A percentile compares a stretch with the other conserved stretches of the same genome.
These are phyloP conservation scores for Ogataea hybrid DNA, from an alignment of 1,139 yeast genomes.

Conservation along the genomic window DNA sequence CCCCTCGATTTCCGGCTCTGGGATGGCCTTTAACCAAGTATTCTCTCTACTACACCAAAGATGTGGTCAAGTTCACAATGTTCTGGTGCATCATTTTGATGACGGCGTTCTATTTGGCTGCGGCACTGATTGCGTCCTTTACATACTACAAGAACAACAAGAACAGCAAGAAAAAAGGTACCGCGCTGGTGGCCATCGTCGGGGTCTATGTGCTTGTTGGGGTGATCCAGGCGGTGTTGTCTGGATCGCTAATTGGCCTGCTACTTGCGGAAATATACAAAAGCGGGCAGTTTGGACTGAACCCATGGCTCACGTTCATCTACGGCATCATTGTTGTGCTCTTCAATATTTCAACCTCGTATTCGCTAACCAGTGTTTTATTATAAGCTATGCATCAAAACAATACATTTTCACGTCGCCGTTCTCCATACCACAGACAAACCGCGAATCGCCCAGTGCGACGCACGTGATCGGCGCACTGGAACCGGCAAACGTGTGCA, in stretches of 20 bases:
- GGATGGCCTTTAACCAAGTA: constrained; percentile 66
- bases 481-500: constrained; percentile 85
- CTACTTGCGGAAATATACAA: constrained; percentile 64
- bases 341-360: constrained; percentile 65
- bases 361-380: constrained; percentile 46
- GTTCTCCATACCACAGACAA: constrained; percentile 87
- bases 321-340: constrained; percentile 71
- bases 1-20: constrained; percentile 81
- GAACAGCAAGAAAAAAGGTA: constrained; percentile 6
- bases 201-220: constrained; percentile 52
- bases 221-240: constrained; percentile 59
- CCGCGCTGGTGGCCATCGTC: constrained; percentile 27
- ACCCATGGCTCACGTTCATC: constrained; percentile 90
- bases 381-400: constrained; percentile 46
- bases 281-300: constrained; percentile 79
- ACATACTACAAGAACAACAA: constrained; percentile 35
- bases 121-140: constrained; percentile 63
- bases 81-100: constrained; percentile 77
- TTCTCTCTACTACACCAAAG: constrained; percentile 63
- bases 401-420: constrained; percentile 82
- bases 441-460: constrained; percentile 82
- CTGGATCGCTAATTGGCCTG: constrained; percentile 77
- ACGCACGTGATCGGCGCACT: constrained; percentile 80
- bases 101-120: constrained; percentile 57
- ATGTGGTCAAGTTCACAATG: constrained; percentile 84